Base-by-base conservation (phyloP, 768 basidiomycete species). In the Trametes villosa region DNA sequence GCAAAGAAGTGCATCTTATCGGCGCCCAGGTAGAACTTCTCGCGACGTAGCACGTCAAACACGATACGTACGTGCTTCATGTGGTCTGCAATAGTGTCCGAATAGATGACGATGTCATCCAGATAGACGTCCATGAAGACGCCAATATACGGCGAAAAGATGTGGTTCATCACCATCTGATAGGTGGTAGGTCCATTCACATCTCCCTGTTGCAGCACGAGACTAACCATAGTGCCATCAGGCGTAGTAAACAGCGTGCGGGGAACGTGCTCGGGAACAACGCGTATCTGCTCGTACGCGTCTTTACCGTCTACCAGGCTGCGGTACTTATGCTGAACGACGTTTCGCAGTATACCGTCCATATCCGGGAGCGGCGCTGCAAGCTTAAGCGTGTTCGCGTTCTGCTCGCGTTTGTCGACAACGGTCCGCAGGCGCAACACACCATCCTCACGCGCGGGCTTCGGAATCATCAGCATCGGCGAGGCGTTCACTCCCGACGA, bases 391-490 rank as follows among this genome's bases (percentile, higher is more conserved):
- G 71, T 73, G 42, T 72, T 72, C 11, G 42, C 57, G 45, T 73
- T 73, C 1, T 54, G 60, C 33, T 59, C 53, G 12, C 64, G 52
- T 20, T 57, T 20, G n/a, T 68, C 62, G 29, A 53, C 47, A 12
- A 65, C 59, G 18, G 51, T 51, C 0, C 61, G 54, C 13, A 67
- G 48, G 0, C 52, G 29, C 5, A 59, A 63, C 11, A 44, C 45
- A 8, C 53, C 40, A 0, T 57, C 55, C 53, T 53, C 24, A 44
- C 50, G 2, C 59, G 33, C 50, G 4, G 50, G 65, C 65, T 77
- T 76, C 11, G 54, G 59, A 7, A 77, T 57, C 15, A 77, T 56
- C 0, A 78, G 41, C 73, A 77, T 74, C 0, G 77, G 77, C 0
- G 65, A 59, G 0, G 75, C 68, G 31, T 75, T 76, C 0, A 59